These are phyloP conservation scores for Ilyonectria robusta DNA, from an alignment of 2,329 filamentous ascomycete genomes.

Conservation along the genomic window DNA sequence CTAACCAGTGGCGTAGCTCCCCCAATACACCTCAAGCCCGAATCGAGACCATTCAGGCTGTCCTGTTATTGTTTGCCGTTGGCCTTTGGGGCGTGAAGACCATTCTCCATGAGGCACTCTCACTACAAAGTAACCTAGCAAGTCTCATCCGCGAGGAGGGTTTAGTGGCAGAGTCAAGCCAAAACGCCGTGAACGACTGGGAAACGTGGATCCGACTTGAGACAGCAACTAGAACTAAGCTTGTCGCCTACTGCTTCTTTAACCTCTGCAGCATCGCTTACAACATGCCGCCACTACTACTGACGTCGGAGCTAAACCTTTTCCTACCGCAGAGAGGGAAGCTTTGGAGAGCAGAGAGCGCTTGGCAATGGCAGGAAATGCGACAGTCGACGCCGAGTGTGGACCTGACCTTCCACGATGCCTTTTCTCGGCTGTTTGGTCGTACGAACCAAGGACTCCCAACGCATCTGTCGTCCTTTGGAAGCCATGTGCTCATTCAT, in stretches of 20 bases:
- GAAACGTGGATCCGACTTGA: constrained; percentile 73
- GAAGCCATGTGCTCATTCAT: constrained; percentile 80
- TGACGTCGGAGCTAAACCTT: constrained; percentile 73
- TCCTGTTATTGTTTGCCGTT: constrained; percentile 72
- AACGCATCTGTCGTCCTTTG: constrained; percentile 70
- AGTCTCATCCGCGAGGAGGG: constrained; percentile 72
- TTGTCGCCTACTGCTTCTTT: constrained; percentile 74
- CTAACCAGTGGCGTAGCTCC: constrained; percentile 56
- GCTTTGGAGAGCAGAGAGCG: constrained; percentile 70
- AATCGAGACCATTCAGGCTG: constrained; percentile 76
- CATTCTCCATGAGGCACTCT: constrained; percentile 72
- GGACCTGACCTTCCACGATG: constrained; percentile 70
- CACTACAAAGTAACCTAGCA: constrained; percentile 70
- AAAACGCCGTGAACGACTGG: constrained; percentile 66
- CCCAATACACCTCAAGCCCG: constrained; percentile 72
- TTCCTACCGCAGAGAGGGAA: constrained; percentile 68
- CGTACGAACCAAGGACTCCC: constrained; percentile 64
- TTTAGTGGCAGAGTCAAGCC: constrained; percentile 63
- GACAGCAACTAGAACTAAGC: constrained; percentile 69
- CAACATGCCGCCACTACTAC: constrained; percentile 69
- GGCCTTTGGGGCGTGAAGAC: constrained; percentile 74
- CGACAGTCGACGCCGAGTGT: constrained; percentile 64
- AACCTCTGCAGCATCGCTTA: constrained; percentile 75
- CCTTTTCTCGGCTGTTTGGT: constrained; percentile 68
- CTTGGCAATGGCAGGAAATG: constrained; percentile 73